These are phyloP conservation scores for Exophiala calicioides DNA, from an alignment of 2,329 filamentous ascomycete species.

Conservation along the genomic window DNA sequence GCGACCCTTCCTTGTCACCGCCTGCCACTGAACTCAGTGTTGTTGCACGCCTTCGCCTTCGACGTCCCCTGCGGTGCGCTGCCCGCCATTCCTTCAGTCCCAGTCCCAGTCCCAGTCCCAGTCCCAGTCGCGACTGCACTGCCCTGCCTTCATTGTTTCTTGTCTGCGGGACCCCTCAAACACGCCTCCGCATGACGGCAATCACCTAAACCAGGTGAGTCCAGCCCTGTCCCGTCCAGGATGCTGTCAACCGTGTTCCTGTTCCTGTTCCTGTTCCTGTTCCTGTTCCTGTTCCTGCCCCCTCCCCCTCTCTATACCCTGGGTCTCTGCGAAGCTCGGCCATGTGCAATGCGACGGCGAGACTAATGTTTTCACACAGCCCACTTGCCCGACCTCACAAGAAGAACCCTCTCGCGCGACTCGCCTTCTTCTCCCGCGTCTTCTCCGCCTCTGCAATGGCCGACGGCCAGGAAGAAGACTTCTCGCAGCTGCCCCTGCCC, in stretches of 20 bases:
- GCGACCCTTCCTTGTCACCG: not conserved
- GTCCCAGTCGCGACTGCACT: slow-evolving; percentile 4
- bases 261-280: too few relatives aligned
- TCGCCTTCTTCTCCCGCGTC: slow-evolving; percentile 25
- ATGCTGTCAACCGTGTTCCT: too few relatives aligned
- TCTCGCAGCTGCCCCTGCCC: slow-evolving; percentile 44
- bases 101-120: too few relatives aligned
- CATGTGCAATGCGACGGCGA: not conserved
- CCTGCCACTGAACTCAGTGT: too few relatives aligned
- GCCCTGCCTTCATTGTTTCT: too few relatives aligned
- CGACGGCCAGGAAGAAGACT: slow-evolving; percentile 44
- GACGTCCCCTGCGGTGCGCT: too few relatives aligned
- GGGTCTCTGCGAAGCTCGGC: not conserved
- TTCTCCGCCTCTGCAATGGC: slow-evolving; percentile 39
- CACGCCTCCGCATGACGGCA: too few relatives aligned
- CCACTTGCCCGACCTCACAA: slow-evolving; percentile 17
- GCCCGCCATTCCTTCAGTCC: too few relatives aligned
- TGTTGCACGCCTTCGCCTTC: too few relatives aligned
- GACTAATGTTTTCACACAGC: slow-evolving; percentile 30
- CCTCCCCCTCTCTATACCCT: not conserved
- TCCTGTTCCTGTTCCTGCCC: not conserved
- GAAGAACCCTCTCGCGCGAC: slow-evolving; percentile 12
- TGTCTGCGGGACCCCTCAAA: too few relatives aligned
- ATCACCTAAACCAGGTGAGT: too few relatives aligned
- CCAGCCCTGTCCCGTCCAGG: too few relatives aligned